These are phyloP conservation scores for Solanum pinnatisectum DNA, from an alignment of 257 asterid genomes.

Conservation along the genomic window DNA sequence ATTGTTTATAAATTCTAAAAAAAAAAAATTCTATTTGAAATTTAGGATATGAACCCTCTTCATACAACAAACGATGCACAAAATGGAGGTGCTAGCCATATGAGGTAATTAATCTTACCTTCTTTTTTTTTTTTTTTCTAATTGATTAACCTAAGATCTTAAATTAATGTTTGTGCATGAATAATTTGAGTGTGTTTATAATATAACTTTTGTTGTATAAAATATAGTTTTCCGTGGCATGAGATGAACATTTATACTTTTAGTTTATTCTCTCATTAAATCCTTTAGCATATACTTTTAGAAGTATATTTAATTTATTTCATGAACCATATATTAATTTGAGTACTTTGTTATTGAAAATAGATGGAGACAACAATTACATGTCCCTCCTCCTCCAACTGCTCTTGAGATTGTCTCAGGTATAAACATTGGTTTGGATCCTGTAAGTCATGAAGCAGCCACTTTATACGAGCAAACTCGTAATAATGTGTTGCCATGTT, in stretches of 20 bases:
- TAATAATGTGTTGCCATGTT: background rate
- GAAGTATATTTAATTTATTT: too few relatives aligned
- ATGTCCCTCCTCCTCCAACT: background rate
- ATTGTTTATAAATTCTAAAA: background rate
- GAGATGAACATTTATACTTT: too few relatives aligned
- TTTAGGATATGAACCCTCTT: background rate
- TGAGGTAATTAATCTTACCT: background rate
- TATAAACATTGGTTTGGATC: background rate
- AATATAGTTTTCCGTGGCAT: too few relatives aligned
- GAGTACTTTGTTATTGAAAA: background rate
- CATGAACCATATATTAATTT: too few relatives aligned
- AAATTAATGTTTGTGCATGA: too few relatives aligned
- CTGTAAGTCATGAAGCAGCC: too few relatives aligned
- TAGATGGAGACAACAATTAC: background rate
- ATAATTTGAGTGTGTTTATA: too few relatives aligned
- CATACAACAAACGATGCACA: background rate
- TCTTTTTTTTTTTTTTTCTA: background rate
- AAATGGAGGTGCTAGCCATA: background rate
- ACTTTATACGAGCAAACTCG: background rate
- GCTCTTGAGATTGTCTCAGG: background rate
- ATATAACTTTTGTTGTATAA: too few relatives aligned
- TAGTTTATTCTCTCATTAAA: too few relatives aligned
- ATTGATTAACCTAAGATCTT: background rate
- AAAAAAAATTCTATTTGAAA: background rate
- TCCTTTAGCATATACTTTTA: too few relatives aligned